Conservation (phyloP, 2,329 filamentous ascomycete genomes). For the Endothia cerciana region DNA sequence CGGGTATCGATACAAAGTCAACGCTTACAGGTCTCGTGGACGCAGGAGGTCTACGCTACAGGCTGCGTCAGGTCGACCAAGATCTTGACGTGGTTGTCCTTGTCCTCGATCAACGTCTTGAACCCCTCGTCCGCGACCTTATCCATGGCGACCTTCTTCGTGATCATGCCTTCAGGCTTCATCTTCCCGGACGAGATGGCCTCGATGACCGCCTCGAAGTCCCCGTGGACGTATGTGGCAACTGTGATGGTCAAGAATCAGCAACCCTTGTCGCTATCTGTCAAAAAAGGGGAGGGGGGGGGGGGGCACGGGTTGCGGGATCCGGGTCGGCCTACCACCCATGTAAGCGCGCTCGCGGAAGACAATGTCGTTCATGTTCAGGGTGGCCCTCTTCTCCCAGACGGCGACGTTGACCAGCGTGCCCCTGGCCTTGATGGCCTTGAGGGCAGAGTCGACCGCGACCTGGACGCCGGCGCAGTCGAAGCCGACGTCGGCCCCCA, state of each 20-base stretch:
- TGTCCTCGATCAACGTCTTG: slow-evolving; percentile 54
- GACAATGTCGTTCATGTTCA: slow-evolving; percentile 29
- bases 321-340: slow-evolving; percentile 28
- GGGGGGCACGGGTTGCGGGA: too few relatives aligned
- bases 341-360: slow-evolving; percentile 27
- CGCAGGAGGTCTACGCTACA: not conserved
- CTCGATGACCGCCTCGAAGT: slow-evolving; percentile 35
- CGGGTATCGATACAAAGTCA: slow-evolving; percentile 23
- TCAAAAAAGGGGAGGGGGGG: too few relatives aligned
- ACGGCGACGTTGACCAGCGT: slow-evolving; percentile 35
- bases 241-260: slow-evolving; percentile 15
- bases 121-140: slow-evolving; percentile 56
- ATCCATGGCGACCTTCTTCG: slow-evolving; percentile 53
- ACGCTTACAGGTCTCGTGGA: not conserved
- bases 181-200: slow-evolving; percentile 36
- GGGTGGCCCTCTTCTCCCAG: slow-evolving; percentile 32
- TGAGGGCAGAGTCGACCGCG: slow-evolving; percentile 30
- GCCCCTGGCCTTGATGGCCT: slow-evolving; percentile 32
- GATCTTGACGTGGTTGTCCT: slow-evolving; percentile 61
- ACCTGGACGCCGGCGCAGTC: slow-evolving; percentile 35
- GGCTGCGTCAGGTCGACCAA: slow-evolving; percentile 43
- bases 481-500: slow-evolving; percentile 32
- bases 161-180: slow-evolving; percentile 57
- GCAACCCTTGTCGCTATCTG: not conserved
- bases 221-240: slow-evolving; percentile 27